Evolutionary conservation across 306 rosid species (phyloP), one percentile per base, ranked within the genome.

Genomic region (Delonix regia): DNA sequence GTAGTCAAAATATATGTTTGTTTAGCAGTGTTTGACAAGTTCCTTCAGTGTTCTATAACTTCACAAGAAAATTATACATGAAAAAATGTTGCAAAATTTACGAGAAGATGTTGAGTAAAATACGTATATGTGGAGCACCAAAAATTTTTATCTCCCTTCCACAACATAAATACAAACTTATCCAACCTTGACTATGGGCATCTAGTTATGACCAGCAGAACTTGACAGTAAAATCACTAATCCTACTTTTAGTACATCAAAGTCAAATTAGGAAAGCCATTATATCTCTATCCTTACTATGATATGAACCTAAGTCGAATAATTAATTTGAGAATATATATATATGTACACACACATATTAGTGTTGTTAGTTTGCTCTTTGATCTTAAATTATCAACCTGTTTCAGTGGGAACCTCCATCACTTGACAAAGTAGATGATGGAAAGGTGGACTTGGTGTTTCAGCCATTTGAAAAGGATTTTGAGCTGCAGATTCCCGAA

Each of bases 321-420:
- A 49, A 1, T 51, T 51, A 18, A 18, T 62, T 41, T 41, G 45
- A 41, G 45, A 41, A 41, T 8, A 41, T 1, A 41, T 3, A 41
- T 9, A n/a, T n/a, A n/a, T n/a, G n/a, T n/a, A n/a, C n/a, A n/a
- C n/a, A n/a, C n/a, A n/a, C n/a, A 41, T 9, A 41, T 41, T 41
- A 41, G 8, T 41, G 8, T 4, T 66, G 15, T 33, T 30, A 42
- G 7, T 65, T 61, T 9, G 12, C 38, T 69, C 49, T 52, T 22
- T 73, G 39, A 69, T 42, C 64, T 47, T 36, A 74, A 78, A 53
- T 25, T 41, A 15, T 49, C 61, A 39, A 66, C 49, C 64, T 24
- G 15, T 41, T 78, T 66, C 89, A 95, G 99, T 95, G 98, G 99
- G 88, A 84, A 36, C 98, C 99, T 15, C 77, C 89, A 22, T 61